Base-by-base conservation (phyloP, 2,329 filamentous ascomycete genomes). In the Pochonia chlamydosporia region DNA sequence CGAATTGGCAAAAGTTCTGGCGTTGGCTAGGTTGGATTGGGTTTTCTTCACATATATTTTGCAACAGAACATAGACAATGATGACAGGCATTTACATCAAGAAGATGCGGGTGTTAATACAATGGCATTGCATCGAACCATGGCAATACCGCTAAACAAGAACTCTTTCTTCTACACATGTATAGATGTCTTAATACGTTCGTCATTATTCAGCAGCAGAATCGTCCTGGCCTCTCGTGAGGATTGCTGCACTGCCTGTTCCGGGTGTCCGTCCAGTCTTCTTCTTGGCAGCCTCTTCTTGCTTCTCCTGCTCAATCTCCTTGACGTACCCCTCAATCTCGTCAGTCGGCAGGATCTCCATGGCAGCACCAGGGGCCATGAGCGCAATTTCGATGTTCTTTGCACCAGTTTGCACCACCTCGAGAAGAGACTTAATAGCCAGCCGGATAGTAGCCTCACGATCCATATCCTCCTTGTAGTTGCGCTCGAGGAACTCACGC, bases 361-460 rank as follows among this genome's bases (percentile, higher is more conserved):
- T 82, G 14, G 79, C 69, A 76, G 96, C 90, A 44, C 89, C 91
- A 6, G 93, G 91, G 7, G 89, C 88, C 90, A 97, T 96, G 64
- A 99, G 85, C 49, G 95, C 93, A 63, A 99, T 97, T 74, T 99
- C 93, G 62, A 99, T 99, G 72, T 99, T 99, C 83, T 99, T 99
- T 45, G 93, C 93, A 54, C 93, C 93, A 3, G 93, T 99, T 73
- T 99, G 93, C 52, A 99, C 93, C 46, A 99, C 93, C 70, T 99
- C 93, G 51, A 99, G 76, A 55, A 99, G 80, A 33, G 93, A 99
- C 78, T 99, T 99, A 76, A 99, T 95, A 7, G 93, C 93, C 59
- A 99, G 78, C 65, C 95, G 90, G 67, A 99, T 95, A 36, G 95
- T 97, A 60, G 89, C 85, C 72, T 96, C 90, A 54, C 91, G 84